Evolutionary conservation across 768 basidiomycete species (phyloP).

Genomic region (Collybia mongolica): DNA sequence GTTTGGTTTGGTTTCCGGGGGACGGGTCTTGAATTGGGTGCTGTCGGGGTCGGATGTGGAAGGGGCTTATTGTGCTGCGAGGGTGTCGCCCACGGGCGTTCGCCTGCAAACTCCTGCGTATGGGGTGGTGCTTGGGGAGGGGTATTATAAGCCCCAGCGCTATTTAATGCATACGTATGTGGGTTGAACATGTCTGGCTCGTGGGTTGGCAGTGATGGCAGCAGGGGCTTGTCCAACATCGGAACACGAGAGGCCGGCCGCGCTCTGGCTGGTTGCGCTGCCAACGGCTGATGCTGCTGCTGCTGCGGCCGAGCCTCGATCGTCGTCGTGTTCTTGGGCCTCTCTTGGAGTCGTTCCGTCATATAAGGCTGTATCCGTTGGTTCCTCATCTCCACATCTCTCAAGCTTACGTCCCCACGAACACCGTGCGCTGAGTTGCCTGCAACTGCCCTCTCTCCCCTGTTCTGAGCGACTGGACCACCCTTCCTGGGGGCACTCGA

Average conservation of each 20-base stretch:
- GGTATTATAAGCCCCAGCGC: too few relatives aligned
- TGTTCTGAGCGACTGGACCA: constrained; percentile 9
- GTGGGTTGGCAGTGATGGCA: constrained; percentile 3
- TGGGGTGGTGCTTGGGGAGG: not conserved
- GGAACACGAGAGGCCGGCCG: constrained; percentile 10
- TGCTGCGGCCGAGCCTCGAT: not conserved
- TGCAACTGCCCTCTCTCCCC: constrained; percentile 4
- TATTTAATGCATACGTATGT: not conserved
- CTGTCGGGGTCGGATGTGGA: constrained; percentile 3
- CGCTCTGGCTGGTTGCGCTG: not conserved
- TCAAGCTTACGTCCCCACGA: constrained; percentile 6
- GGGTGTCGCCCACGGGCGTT: constrained; percentile 15
- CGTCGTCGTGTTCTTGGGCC: not conserved
- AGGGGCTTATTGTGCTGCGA: constrained; percentile 6
- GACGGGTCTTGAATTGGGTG: not conserved
- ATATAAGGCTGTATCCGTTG: constrained; percentile 1
- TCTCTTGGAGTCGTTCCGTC: constrained; percentile 1
- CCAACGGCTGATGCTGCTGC: not conserved
- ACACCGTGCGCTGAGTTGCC: constrained; percentile 9
- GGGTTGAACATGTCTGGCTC: not conserved
- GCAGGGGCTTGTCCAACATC: constrained; percentile 17
- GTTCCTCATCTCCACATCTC: constrained; percentile 8
- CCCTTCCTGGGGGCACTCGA: constrained; percentile 24
- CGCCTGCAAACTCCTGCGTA: constrained; percentile 13
- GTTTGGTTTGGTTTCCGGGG: not conserved